Percentiles rank a stretch among this genome's conserved stretches.
These are phyloP conservation scores for Diaporthe caulivora DNA, from an alignment of 2,329 filamentous ascomycete species.

Conservation along the genomic window DNA sequence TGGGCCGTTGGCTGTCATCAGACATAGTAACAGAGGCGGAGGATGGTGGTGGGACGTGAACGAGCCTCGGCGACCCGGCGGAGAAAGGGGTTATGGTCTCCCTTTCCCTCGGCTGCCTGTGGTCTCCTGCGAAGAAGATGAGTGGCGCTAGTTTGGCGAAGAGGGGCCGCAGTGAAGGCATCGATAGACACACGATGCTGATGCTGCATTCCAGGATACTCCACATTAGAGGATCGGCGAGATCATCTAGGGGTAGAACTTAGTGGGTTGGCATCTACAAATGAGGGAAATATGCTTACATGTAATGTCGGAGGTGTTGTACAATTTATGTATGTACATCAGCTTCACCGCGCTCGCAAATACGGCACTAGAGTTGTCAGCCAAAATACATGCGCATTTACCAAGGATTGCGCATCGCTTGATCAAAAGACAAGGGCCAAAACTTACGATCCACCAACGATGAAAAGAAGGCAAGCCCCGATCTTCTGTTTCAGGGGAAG, in stretches of 20 bases:
- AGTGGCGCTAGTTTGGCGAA: constrained; percentile 39
- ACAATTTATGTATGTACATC: not conserved
- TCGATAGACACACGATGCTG: constrained; percentile 32
- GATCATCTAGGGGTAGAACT: constrained; percentile 37
- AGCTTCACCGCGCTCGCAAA: constrained; percentile 17
- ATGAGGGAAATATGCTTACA: constrained; percentile 6
- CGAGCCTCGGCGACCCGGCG: not conserved
- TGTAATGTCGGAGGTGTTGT: constrained; percentile 26
- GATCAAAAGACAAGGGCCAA: not conserved
- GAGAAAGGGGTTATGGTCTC: constrained; percentile 21
- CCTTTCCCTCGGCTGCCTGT: constrained; percentile 31
- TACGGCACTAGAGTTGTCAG: constrained; percentile 22
- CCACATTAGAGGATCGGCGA: constrained; percentile 31
- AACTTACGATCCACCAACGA: constrained; percentile 34
- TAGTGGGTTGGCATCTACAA: not conserved
- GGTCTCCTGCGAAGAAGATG: constrained; percentile 32
- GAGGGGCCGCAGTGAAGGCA: constrained; percentile 32
- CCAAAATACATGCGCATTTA: not conserved
- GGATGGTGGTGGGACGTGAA: not conserved
- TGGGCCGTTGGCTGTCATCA: not conserved
- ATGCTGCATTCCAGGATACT: constrained; percentile 34
- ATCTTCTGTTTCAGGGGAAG: constrained; percentile 33
- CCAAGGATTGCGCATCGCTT: not conserved
- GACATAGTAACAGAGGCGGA: not conserved
- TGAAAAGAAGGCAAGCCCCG: constrained; percentile 29